These are phyloP conservation scores for Alternaria infectoria DNA, from an alignment of 2,329 filamentous ascomycete genomes.

Conservation along the genomic window DNA sequence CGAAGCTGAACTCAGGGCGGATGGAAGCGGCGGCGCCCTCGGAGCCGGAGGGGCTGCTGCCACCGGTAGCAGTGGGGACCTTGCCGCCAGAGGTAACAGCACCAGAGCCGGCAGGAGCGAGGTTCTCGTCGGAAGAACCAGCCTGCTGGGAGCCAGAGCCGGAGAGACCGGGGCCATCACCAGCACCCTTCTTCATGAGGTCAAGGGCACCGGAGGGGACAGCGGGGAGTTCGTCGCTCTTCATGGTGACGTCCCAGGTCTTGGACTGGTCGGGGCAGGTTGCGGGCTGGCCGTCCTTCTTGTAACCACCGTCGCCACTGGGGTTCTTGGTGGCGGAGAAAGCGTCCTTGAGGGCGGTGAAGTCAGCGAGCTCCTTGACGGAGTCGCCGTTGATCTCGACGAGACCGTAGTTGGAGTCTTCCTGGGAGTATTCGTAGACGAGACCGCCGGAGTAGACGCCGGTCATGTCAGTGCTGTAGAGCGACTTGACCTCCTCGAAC, in stretches of 20 bases:
- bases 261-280: conserved; percentile 60
- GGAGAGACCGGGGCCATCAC: conserved; percentile 61
- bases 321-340: conserved; percentile 59
- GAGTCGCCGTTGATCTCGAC: conserved; percentile 66
- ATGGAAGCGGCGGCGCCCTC: conserved; percentile 55
- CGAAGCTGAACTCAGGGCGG: conserved; percentile 54
- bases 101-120: conserved; percentile 59
- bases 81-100: conserved; percentile 48
- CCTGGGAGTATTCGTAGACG: conserved; percentile 89
- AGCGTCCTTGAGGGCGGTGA: conserved; percentile 61
- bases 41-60: conserved; percentile 18
- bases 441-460: conserved; percentile 92
- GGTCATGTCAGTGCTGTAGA: conserved; percentile 87
- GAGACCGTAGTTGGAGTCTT: conserved; percentile 73
- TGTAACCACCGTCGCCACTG: conserved; percentile 65
- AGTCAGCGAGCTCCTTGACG: conserved; percentile 68
- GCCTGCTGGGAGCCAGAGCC: conserved; percentile 64
- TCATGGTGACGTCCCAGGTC: conserved; percentile 62
- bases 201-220: conserved; percentile 62
- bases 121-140: conserved; percentile 53
- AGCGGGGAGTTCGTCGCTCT: conserved; percentile 59
- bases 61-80: conserved; percentile 28
- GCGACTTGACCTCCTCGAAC: conserved; percentile 78
- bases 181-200: conserved; percentile 65
- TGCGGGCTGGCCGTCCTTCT: conserved; percentile 58